Base-by-base conservation (phyloP, 2,329 filamentous ascomycete genomes). In the Arthrobotrys entomopaga region DNA sequence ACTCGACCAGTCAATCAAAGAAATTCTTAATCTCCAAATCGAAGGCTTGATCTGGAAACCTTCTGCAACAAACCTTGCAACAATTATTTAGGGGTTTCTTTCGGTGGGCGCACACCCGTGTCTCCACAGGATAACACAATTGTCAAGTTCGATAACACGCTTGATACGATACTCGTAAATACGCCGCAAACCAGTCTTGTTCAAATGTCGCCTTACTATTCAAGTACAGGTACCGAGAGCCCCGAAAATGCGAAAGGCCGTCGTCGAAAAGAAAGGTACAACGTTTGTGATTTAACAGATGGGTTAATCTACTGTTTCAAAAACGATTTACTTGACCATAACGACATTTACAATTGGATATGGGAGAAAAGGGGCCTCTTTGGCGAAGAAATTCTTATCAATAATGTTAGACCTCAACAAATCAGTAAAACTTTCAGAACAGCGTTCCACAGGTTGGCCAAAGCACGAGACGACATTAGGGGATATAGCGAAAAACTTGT, bases 91-190 rank as follows among this genome's bases (percentile, higher is more conserved):
- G 65, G 65, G 5, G 13, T 20, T 13, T 22, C 10, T 16, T 15
- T n/a, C 10, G 52, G 24, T 19, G 29, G 56, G 1, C 40, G 56
- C 3, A 50, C 63, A 5, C 43, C 49, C 16, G 48, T 38, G 13
- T 61, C 58, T 16, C 58, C 58, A 13, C n/a, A 50, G n/a, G 57
- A 70, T 34, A 61, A 57, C 38, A 63, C 65, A 4, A 34, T 34
- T 10, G 6, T 10, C 7, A 34, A 10, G 29, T 34, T 34, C 5
- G 57, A 70, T 34, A 61, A 61, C 38, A 63, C 65, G 4, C 42
- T 70, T 16, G 65, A 70, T 58, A 70, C 49, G 6, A 63, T 50
- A 11, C 40, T 58, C 16, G 46, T 70, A 13, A 70, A 69, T 29
- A 53, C 22, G 10, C 15, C 43, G 49, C 34, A 16, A 69, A 56